Evolutionary conservation across 768 basidiomycete species (phyloP), one percentile per base, ranked within the genome.

Genomic region (Collybia sordida): DNA sequence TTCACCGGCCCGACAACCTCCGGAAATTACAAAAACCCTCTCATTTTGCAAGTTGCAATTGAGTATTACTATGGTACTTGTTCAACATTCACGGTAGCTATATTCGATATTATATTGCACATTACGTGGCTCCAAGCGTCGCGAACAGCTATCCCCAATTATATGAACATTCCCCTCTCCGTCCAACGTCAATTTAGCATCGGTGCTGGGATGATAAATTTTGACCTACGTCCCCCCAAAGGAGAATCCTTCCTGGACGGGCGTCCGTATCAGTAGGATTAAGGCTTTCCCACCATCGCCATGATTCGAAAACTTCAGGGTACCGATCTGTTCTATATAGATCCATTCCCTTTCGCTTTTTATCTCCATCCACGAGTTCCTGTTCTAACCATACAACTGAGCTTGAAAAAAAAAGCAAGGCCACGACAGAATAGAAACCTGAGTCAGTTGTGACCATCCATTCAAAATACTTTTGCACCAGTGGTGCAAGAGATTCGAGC

Each of bases 401-500:
- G 14, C 9, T 14, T 37, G 19, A 37, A 22, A 39, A 18, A 6
- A 41, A 21, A 7, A 25, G 24, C 14, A 3, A 17, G 27, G 34
- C 15, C 18, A 53, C 18, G 5, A 3, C 15, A 25, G 5, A 42
- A 3, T 22, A 42, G 39, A 17, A 14, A 81, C 82, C 69, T 60
- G 74, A 61, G 45, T 73, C 72, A 27, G 80, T 72, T 17, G 68
- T 60, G 1, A 72, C 78, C 3, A 72, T 59, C 64, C 78, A 71
- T 40, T 85, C 77, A 49, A 87, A 85, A 57, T 80, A 85, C 50
- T 74, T 78, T 57, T 79, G 67, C 2, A 72, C 70, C 17, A 80
- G 68, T 3, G 63, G 62, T 14, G 71, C 56, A 2, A 76, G 71
- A 27, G 68, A 52, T 55, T 76, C 72, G 28, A 65, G 60, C 40